These are phyloP conservation scores for Trichoderma brevicompactum DNA, from an alignment of 2,329 filamentous ascomycete genomes.

Conservation along the genomic window DNA sequence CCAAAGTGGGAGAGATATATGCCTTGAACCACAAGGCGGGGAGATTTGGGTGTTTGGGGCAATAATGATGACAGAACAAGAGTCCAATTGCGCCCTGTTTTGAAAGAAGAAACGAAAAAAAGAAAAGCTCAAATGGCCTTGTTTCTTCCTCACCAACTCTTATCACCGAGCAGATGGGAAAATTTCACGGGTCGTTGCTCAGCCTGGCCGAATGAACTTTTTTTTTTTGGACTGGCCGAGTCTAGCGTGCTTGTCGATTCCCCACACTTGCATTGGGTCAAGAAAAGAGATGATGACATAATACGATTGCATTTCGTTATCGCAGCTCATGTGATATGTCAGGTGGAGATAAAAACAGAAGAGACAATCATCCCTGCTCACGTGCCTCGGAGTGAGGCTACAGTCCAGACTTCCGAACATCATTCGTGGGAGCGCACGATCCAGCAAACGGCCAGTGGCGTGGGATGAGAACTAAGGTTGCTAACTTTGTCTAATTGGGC, in stretches of 20 bases:
- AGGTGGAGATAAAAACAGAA: conserved; percentile 31
- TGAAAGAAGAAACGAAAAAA: not conserved
- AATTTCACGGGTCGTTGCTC: conserved; percentile 42
- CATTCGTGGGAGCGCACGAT: not conserved
- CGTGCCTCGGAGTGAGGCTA: conserved; percentile 2
- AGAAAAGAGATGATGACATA: conserved; percentile 34
- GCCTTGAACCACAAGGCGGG: not conserved
- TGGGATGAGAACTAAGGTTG: not conserved
- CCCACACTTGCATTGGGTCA: conserved; percentile 26
- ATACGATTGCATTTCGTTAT: conserved; percentile 30
- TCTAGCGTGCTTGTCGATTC: conserved; percentile 21
- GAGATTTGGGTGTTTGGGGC: not conserved
- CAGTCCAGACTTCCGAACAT: too few relatives aligned
- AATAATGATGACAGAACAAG: not conserved
- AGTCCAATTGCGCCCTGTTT: not conserved
- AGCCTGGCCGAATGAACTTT: conserved; percentile 40
- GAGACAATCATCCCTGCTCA: not conserved
- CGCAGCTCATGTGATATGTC: conserved; percentile 27
- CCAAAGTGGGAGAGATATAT: not conserved
- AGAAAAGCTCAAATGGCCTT: not conserved
- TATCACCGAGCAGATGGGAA: conserved; percentile 36
- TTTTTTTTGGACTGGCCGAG: conserved; percentile 40
- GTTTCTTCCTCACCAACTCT: conserved; percentile 1
- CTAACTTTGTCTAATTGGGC: not conserved
- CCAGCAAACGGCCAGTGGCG: not conserved